A percentile compares a stretch with the other conserved stretches of the same genome.
Conservation (phyloP, 2,329 filamentous ascomycete genomes). For the Alternaria atra region DNA sequence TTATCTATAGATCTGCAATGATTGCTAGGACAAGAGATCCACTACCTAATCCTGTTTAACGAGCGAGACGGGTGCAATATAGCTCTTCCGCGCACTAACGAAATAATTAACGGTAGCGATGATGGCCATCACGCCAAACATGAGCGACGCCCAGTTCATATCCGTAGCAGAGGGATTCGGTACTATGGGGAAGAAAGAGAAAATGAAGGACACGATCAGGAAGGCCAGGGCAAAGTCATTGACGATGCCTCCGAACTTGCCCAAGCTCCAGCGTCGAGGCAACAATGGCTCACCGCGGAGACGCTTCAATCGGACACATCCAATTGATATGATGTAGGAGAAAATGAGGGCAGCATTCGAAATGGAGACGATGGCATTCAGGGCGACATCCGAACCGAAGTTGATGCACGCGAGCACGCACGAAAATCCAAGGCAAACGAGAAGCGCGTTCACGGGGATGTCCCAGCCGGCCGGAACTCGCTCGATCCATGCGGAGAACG, state of each 20-base stretch:
- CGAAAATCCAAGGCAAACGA: conserved; percentile 46
- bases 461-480: conserved; percentile 39
- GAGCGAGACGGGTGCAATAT: conserved; percentile 22
- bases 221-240: conserved; percentile 51
- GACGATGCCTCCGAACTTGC: conserved; percentile 47
- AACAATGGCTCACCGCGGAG: conserved; percentile 33
- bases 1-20: neutral
- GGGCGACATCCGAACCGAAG: conserved; percentile 52
- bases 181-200: conserved; percentile 55
- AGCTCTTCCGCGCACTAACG: conserved; percentile 21
- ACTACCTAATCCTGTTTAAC: conserved; percentile 19
- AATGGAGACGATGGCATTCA: conserved; percentile 53
- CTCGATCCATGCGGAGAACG: conserved; percentile 36
- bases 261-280: conserved; percentile 49
- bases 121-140: conserved; percentile 48
- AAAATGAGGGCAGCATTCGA: conserved; percentile 40
- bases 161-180: conserved; percentile 30
- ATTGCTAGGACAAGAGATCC: neutral
- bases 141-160: conserved; percentile 59
- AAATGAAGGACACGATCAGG: conserved; percentile 45
- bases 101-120: conserved; percentile 26
- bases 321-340: conserved; percentile 45
- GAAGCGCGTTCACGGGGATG: conserved; percentile 38
- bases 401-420: conserved; percentile 54
- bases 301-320: conserved; percentile 42